phyloP scores from a whole-genome alignment of 2,329 filamentous ascomycete species.

The Alternaria angustiovoidea region DNA sequence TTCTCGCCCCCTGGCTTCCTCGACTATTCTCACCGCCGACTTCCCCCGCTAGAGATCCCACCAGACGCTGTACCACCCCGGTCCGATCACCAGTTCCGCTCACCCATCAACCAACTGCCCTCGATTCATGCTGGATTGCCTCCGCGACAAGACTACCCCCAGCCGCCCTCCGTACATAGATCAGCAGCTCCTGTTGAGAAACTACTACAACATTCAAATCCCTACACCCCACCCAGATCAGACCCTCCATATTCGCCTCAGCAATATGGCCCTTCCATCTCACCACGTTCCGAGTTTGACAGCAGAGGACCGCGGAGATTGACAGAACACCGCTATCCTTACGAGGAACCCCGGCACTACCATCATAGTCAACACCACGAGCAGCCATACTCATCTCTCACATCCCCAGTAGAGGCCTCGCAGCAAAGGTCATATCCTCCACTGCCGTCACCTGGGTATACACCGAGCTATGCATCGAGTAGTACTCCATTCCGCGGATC shows the following conservation, averaged over 20 bases:
- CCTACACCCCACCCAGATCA: slow-evolving; percentile 51
- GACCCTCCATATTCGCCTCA: slow-evolving; percentile 52
- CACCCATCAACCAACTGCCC: slow-evolving; percentile 49
- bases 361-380: slow-evolving; percentile 44
- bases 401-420: slow-evolving; percentile 46
- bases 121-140: slow-evolving; percentile 48
- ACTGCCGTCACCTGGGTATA: slow-evolving; percentile 51
- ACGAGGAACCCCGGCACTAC: slow-evolving; percentile 42
- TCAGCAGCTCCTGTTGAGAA: slow-evolving; percentile 48
- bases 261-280: slow-evolving; percentile 48
- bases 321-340: slow-evolving; percentile 44
- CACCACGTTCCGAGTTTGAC: slow-evolving; percentile 49
- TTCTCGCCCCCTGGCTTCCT: slow-evolving; percentile 53
- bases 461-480: slow-evolving; percentile 51
- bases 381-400: slow-evolving; percentile 46
- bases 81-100: slow-evolving; percentile 50
- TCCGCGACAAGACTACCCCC: slow-evolving; percentile 40
- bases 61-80: slow-evolving; percentile 49
- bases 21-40: slow-evolving; percentile 50
- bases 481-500: slow-evolving; percentile 50
- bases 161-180: slow-evolving; percentile 32
- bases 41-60: slow-evolving; percentile 52
- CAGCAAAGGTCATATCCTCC: slow-evolving; percentile 46
- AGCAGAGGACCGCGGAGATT: slow-evolving; percentile 37
- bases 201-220: slow-evolving; percentile 44